phyloP scores from a whole-genome alignment of 2,329 filamentous ascomycete species.

The Monosporascus ibericus region DNA sequence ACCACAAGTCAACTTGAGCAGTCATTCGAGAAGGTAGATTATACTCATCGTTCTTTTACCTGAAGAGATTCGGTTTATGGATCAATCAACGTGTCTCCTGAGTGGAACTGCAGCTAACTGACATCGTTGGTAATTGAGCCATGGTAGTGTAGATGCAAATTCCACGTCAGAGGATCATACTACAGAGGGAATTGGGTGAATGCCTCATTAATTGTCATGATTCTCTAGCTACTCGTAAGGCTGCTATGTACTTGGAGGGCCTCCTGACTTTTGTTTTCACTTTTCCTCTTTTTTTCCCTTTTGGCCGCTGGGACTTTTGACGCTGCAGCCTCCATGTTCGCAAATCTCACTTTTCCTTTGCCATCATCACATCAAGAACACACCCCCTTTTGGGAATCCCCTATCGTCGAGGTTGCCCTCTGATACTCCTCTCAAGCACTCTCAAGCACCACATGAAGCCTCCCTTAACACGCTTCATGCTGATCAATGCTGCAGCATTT shows the following conservation, averaged over 20 bases:
- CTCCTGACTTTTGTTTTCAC: not conserved
- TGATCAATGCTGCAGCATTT: not conserved
- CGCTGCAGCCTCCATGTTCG: not conserved
- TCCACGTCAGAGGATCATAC: not conserved
- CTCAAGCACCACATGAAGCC: not conserved
- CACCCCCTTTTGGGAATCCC: not conserved
- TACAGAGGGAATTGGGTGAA: not conserved
- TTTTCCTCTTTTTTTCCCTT: slow-evolving; percentile 1
- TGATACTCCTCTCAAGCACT: not conserved
- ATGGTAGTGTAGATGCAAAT: not conserved
- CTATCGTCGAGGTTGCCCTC: not conserved
- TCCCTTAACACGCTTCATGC: not conserved
- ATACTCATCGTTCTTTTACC: not conserved
- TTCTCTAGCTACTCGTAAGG: not conserved
- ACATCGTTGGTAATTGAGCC: no score
- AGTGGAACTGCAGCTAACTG: no score
- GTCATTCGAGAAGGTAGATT: no score
- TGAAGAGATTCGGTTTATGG: no score
- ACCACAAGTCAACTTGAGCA: no score
- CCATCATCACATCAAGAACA: not conserved
- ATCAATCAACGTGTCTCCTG: no score
- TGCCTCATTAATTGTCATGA: not conserved
- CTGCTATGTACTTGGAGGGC: not conserved
- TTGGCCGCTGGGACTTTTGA: not conserved
- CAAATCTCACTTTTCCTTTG: not conserved